Base-by-base conservation (phyloP, 1,284 basidiomycete species). In the Retiboletus fuscus region DNA sequence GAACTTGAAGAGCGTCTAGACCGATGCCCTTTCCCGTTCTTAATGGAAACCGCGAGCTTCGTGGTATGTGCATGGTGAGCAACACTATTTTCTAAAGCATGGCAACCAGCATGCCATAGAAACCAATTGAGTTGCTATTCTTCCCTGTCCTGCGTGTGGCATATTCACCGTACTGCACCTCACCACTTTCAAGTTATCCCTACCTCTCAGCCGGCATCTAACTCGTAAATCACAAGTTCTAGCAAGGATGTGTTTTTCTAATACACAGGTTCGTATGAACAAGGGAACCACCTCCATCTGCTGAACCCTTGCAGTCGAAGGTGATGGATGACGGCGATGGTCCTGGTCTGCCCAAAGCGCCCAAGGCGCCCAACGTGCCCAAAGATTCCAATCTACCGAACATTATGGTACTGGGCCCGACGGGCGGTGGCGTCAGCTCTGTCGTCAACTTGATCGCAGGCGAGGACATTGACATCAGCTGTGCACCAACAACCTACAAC, bases 381-480 rank as follows among this genome's bases (percentile, higher is more conserved):
- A 66, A 46, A 18, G 69, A 64, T 8, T 60, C 74, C 39, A 71
- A 10, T 13, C 53, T 67, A 28, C 78, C 75, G 18, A 79, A 77
- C 30, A 28, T 77, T 7, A 61, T 80, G 55, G 78, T 78, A 3
- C 57, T 80, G 22, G 77, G 78, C n/a, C 78, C 75, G 20, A 69
- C 58, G 44, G 77, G 78, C 18, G 75, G 78, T 18, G 78, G 78
- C 5, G 75, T 67, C 67, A 79, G 78, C 57, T 76, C 78, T 41
- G 65, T 78, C 62, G 71, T 79, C 77, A 79, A 80, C 69, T 39
- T 78, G 68, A 78, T 78, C 53, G 75, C 77, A 28, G 76, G 75
- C 62, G 64, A 71, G 26, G 65, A 70, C 5, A 66, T 77, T 20
- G 68, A n/a, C n/a, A n/a, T n/a, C n/a, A n/a, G n/a, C n/a, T n/a